Evolutionary conservation across 2,329 filamentous ascomycete species (phyloP).

Genomic region (Ophiostoma quercus): DNA sequence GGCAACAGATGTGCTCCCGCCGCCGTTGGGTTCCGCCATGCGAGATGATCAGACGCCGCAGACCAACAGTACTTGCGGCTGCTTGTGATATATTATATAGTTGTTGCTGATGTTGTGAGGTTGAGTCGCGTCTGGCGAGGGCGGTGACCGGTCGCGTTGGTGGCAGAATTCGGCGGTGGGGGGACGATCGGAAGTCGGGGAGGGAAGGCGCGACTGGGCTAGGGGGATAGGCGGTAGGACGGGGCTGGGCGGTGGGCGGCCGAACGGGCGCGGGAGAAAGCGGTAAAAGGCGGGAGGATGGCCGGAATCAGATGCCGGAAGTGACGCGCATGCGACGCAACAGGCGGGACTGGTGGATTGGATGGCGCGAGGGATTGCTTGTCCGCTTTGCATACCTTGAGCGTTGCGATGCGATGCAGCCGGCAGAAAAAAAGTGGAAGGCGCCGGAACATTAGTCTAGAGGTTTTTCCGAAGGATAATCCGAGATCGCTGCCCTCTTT

Average conservation of each 20-base stretch:
- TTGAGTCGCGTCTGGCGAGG: background rate
- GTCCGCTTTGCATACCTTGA: conserved; percentile 1
- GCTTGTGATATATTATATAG: background rate
- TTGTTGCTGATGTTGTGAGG: background rate
- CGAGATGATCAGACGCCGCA: conserved; percentile 1
- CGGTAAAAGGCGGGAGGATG: background rate
- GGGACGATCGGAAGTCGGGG: conserved; percentile 9
- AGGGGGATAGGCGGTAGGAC: background rate
- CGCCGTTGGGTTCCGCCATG: conserved; percentile 23
- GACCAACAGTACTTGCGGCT: background rate
- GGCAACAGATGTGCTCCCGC: conserved; percentile 20
- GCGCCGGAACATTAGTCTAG: conserved; percentile 25
- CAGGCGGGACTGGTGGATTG: conserved; percentile 4
- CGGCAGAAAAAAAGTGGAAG: conserved; percentile 23
- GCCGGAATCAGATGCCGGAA: background rate
- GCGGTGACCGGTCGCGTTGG: conserved; percentile 7
- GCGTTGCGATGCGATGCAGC: conserved; percentile 16
- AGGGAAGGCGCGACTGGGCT: conserved; percentile 12
- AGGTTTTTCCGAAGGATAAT: conserved; percentile 27
- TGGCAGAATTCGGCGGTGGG: conserved; percentile 16
- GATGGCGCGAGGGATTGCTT: conserved; percentile 4
- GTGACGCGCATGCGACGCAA: background rate
- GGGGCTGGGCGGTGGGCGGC: background rate
- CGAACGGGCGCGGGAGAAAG: background rate
- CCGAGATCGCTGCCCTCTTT: conserved; percentile 32